A percentile compares a stretch with the other conserved stretches of the same genome.
phyloP scores from a whole-genome alignment of 371 early-diverging fungal species.

The Mucor plumbeus region DNA sequence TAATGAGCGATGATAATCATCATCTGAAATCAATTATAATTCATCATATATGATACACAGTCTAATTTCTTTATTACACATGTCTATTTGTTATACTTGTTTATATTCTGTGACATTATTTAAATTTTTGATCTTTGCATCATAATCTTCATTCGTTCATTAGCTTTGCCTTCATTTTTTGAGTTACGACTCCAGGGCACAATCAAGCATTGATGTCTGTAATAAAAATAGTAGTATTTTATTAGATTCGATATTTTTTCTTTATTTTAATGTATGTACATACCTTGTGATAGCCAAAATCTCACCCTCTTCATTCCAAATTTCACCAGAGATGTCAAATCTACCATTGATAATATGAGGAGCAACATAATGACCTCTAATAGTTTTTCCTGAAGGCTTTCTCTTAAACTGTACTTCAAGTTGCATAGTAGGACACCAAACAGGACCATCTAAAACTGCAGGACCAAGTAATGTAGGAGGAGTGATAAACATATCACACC shows the following conservation, averaged over 20 bases:
- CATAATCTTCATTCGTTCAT: not conserved
- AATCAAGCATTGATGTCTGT: slow-evolving; percentile 46
- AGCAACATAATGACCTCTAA: slow-evolving; percentile 38
- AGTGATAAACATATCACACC: slow-evolving; percentile 53
- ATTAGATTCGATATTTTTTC: not conserved
- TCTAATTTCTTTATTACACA: too few relatives aligned
- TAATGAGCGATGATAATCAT: too few relatives aligned
- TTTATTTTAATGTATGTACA: not conserved
- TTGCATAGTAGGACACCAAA: slow-evolving; percentile 58
- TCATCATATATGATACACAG: too few relatives aligned
- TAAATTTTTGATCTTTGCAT: slow-evolving; percentile 6
- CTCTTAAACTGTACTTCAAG: slow-evolving; percentile 52
- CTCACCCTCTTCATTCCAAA: slow-evolving; percentile 41
- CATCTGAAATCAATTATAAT: too few relatives aligned
- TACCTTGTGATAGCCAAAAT: slow-evolving; percentile 48
- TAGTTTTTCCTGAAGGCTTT: slow-evolving; percentile 32
- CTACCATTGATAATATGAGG: slow-evolving; percentile 51
- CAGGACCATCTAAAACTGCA: slow-evolving; percentile 27
- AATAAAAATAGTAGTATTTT: not conserved
- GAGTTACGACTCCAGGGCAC: slow-evolving; percentile 46
- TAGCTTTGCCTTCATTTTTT: not conserved
- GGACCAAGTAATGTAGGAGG: slow-evolving; percentile 42
- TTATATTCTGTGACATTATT: not conserved
- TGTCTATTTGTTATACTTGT: too few relatives aligned
- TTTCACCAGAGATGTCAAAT: slow-evolving; percentile 47